Evolutionary conservation across 2,329 filamentous ascomycete genomes (phyloP), one percentile per base, ranked within the genome.

Genomic region (Sporothrix pallida): DNA sequence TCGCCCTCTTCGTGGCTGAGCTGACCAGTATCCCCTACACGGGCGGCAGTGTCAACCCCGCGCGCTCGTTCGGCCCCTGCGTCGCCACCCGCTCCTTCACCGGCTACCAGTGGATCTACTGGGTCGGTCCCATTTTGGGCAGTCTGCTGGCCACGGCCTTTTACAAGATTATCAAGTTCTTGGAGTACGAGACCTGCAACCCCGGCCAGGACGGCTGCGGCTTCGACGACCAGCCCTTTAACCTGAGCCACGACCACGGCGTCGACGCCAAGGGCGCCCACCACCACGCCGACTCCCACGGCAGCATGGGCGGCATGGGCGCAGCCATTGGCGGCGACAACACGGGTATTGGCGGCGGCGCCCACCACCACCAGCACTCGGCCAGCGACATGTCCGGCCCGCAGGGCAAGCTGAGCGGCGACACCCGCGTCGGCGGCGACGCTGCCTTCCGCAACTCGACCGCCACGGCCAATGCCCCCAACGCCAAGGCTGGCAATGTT

Each of bases 1-100:
- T 93, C 1, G 85, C 91, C 0, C 85, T 94, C 71, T 93, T 94
- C 80, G 86, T 93, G 60, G 83, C 83, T 5, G 82, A 87, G 79
- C 79, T 86, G 70, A 81, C 80, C 73, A 81, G 83, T 37, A 83
- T 85, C 26, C 83, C 84, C 76, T 87, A 82, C 76, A 86, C 86
- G 1, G 84, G 84, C 26, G 85, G 84, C 6, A 83, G 82, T 10
- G 81, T 87, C 76, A 87, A 88, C 77, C 86, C 86, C 3, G 86
- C 85, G 1, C 81, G 86, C 54, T 86, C 85, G 0, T 83, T 88
- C 58, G 86, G 86, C 1, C 86, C 86, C 8, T 84, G 82, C 37
- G 83, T 85, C 26, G 78, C 86, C 54, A 80, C 79, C 0, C 78
- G 80, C 4, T 75, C 70, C 0, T 87, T 87, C 77, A 79, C 81